These are phyloP conservation scores for Pythium utonaiense DNA, from an alignment of 352 stramenopile genomes.

Conservation along the genomic window DNA sequence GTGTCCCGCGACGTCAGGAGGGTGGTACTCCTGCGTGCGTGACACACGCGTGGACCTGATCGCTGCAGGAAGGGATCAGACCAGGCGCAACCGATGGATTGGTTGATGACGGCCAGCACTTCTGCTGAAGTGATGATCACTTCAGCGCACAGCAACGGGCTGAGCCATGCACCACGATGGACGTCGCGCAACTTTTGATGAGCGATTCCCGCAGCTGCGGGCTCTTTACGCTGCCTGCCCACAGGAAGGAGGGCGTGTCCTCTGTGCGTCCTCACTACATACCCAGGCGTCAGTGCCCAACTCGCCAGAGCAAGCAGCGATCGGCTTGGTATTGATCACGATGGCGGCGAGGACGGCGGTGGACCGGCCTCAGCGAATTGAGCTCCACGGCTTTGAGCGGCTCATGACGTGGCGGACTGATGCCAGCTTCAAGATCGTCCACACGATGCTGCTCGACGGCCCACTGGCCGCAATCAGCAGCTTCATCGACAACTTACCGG, in stretches of 20 bases:
- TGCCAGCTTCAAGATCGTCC: neutral
- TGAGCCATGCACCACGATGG: conserved; percentile 1
- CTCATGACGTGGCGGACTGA: neutral
- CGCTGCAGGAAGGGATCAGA: no score
- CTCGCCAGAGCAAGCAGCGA: neutral
- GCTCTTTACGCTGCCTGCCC: no score
- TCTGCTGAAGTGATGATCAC: no score
- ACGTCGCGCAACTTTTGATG: neutral
- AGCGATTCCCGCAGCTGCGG: neutral
- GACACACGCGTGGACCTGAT: no score
- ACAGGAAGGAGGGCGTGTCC: no score
- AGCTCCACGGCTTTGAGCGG: neutral
- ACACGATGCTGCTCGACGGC: neutral
- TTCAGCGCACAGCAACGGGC: no score
- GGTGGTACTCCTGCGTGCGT: no score
- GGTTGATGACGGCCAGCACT: no score
- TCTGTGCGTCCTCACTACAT: no score
- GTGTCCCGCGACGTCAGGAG: no score
- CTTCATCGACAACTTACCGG: neutral
- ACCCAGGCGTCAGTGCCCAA: neutral
- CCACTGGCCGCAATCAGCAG: neutral
- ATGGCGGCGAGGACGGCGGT: neutral
- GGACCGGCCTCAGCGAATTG: neutral
- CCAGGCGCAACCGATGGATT: no score
- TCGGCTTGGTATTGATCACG: no score